Conservation (phyloP, 768 basidiomycete species). For the Tulasnella sp. region DNA sequence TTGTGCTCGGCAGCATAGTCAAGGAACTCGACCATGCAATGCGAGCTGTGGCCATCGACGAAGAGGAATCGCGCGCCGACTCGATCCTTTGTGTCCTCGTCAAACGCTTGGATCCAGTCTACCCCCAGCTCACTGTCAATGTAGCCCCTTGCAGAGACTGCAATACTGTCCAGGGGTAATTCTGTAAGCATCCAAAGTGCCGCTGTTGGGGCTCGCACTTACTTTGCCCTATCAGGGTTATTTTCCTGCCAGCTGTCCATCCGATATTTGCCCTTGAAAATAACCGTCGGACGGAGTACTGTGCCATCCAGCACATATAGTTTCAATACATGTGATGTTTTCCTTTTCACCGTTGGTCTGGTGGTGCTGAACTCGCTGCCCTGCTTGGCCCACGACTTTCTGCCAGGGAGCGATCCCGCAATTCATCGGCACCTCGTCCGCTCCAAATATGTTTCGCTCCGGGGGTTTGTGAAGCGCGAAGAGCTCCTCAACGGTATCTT, state of each 20-base stretch:
- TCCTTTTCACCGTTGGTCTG: slow-evolving; percentile 4
- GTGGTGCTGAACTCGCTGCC: neutral
- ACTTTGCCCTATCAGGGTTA: slow-evolving; percentile 17
- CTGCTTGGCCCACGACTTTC: slow-evolving; percentile 25
- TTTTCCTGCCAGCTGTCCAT: neutral
- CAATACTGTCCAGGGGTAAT: neutral
- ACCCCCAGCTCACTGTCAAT: slow-evolving; percentile 41
- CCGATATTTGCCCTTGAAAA: slow-evolving; percentile 29
- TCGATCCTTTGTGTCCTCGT: slow-evolving; percentile 40
- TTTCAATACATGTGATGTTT: slow-evolving; percentile 28
- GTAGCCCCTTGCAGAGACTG: slow-evolving; percentile 36
- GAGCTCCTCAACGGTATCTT: slow-evolving; percentile 17
- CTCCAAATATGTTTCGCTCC: slow-evolving; percentile 15
- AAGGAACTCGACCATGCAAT: slow-evolving; percentile 44
- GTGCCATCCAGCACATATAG: slow-evolving; percentile 24
- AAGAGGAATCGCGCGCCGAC: slow-evolving; percentile 40
- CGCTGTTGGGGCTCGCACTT: neutral
- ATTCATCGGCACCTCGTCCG: slow-evolving; percentile 26
- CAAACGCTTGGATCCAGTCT: slow-evolving; percentile 44
- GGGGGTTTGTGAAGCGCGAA: neutral
- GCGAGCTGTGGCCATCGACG: slow-evolving; percentile 50
- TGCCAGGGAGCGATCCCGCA: neutral
- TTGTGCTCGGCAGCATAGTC: slow-evolving; percentile 34
- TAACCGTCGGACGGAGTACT: slow-evolving; percentile 20
- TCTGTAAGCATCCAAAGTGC: neutral